These are phyloP conservation scores for Malassezia globosa DNA, from an alignment of 1,284 basidiomycete genomes.

Conservation along the genomic window DNA sequence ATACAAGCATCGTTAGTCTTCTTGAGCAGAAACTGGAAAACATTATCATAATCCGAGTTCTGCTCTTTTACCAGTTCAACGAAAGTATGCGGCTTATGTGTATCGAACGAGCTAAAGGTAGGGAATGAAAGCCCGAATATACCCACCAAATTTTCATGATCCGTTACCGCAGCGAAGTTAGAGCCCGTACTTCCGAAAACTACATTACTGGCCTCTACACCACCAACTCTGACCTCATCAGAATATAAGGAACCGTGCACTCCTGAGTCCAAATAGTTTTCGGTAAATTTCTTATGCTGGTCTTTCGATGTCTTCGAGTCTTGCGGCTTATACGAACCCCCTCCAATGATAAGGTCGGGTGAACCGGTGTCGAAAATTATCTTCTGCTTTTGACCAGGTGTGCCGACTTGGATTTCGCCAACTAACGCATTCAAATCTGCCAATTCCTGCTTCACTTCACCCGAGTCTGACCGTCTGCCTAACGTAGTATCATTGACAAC, in stretches of 20 bases:
- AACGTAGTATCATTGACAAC: not conserved
- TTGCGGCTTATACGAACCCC: slow-evolving; percentile 26
- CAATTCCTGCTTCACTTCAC: not conserved
- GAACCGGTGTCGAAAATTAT: slow-evolving; percentile 46
- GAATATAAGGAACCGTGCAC: slow-evolving; percentile 53
- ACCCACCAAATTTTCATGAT: not conserved
- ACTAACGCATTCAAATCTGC: slow-evolving; percentile 15
- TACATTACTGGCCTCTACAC: slow-evolving; percentile 41
- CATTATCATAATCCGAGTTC: slow-evolving; percentile 32
- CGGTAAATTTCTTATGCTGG: slow-evolving; percentile 48
- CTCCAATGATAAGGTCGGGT: slow-evolving; percentile 37
- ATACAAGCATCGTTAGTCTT: slow-evolving; percentile 52
- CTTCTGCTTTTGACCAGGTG: slow-evolving; percentile 21
- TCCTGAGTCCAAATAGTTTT: slow-evolving; percentile 54
- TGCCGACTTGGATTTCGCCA: slow-evolving; percentile 32
- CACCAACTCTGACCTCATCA: slow-evolving; percentile 51
- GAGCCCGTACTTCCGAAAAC: slow-evolving; percentile 46
- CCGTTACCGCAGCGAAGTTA: too few relatives aligned
- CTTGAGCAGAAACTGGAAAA: slow-evolving; percentile 52
- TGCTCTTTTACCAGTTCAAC: slow-evolving; percentile 24
- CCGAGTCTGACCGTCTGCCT: not conserved
- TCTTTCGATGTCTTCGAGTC: slow-evolving; percentile 23
- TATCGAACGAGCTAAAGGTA: slow-evolving; percentile 54
- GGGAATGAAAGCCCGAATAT: slow-evolving; percentile 21
- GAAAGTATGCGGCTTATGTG: slow-evolving; percentile 41